phyloP scores from a whole-genome alignment of 2,329 filamentous ascomycete species.

The Thielaviopsis ethacetica region DNA sequence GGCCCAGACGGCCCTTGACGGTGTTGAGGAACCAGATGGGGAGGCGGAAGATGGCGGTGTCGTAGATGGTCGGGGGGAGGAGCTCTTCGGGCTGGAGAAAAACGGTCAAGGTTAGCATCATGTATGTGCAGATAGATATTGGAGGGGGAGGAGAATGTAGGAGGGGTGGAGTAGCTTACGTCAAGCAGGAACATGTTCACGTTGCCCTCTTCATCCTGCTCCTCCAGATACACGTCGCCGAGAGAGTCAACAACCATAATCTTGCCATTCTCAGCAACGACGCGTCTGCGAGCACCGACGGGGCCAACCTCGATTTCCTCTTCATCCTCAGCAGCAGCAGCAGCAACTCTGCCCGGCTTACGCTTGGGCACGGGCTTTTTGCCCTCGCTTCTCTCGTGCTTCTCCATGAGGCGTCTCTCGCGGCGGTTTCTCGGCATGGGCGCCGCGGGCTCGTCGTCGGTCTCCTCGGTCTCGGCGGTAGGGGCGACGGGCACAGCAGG shows the following conservation, averaged over 20 bases:
- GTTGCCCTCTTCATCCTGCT: conserved; percentile 73
- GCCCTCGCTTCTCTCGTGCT: conserved; percentile 56
- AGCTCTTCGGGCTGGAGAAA: conserved; percentile 56
- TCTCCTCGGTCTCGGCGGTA: conserved; percentile 20
- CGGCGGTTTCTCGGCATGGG: conserved; percentile 58
- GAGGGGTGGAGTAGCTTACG: conserved; percentile 34
- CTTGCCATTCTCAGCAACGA: conserved; percentile 91
- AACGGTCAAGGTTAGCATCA: conserved; percentile 14
- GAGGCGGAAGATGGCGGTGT: conserved; percentile 69
- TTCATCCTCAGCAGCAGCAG: conserved; percentile 26
- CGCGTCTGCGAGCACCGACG: conserved; percentile 66
- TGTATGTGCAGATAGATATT: no score
- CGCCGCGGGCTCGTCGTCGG: conserved; percentile 28
- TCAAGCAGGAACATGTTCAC: conserved; percentile 75
- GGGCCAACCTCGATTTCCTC: conserved; percentile 40
- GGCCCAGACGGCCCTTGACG: conserved; percentile 31
- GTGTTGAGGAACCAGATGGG: conserved; percentile 51
- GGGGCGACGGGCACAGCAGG: conserved; percentile 17
- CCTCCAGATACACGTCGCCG: conserved; percentile 90
- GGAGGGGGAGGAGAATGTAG: not conserved
- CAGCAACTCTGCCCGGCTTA: conserved; percentile 16
- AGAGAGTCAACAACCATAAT: conserved; percentile 79
- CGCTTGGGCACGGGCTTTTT: conserved; percentile 34
- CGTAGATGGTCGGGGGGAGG: conserved; percentile 53
- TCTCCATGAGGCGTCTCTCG: conserved; percentile 78